Percentiles rank a stretch among this genome's conserved stretches.
phyloP scores from a whole-genome alignment of 177 flowering plant genomes.

The Vitis hybrid region DNA sequence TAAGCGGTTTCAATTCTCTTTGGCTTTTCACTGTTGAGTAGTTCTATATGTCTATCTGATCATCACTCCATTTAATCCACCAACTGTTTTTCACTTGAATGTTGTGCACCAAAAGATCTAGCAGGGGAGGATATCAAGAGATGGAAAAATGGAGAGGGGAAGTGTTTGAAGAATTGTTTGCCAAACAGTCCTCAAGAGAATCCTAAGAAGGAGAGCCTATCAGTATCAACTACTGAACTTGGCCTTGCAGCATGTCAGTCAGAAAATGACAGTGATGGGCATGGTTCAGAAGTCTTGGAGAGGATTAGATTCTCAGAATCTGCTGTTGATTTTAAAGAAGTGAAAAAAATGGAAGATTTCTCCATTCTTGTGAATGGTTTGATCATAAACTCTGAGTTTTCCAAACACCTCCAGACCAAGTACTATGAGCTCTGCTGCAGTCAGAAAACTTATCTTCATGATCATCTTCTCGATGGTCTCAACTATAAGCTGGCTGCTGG shows the following conservation, averaged over 20 bases:
- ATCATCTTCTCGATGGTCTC: conserved; percentile 38
- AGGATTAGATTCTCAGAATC: conserved; percentile 35
- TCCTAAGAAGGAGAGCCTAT: neutral
- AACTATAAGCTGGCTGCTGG: conserved; percentile 46
- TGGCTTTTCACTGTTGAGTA: neutral
- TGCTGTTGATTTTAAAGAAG: conserved; percentile 29
- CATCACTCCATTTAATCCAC: neutral
- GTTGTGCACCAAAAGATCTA: neutral
- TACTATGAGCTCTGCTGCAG: conserved; percentile 58
- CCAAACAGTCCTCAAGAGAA: neutral
- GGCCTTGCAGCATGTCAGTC: conserved; percentile 11
- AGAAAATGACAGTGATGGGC: conserved; percentile 25
- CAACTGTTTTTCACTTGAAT: neutral
- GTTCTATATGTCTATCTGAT: too few relatives aligned
- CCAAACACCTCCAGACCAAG: conserved; percentile 26
- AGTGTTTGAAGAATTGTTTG: conserved; percentile 5
- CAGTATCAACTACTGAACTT: neutral
- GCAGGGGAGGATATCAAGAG: neutral
- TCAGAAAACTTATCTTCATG: conserved; percentile 47
- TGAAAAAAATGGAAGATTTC: conserved; percentile 35
- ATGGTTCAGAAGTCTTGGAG: conserved; percentile 21
- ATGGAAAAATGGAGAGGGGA: neutral
- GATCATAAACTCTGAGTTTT: conserved; percentile 41
- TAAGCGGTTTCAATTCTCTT: conserved; percentile 10
- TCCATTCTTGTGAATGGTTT: conserved; percentile 35